phyloP scores from a whole-genome alignment of 2,329 filamentous ascomycete genomes.

The Drechslerella coelobrocha region DNA sequence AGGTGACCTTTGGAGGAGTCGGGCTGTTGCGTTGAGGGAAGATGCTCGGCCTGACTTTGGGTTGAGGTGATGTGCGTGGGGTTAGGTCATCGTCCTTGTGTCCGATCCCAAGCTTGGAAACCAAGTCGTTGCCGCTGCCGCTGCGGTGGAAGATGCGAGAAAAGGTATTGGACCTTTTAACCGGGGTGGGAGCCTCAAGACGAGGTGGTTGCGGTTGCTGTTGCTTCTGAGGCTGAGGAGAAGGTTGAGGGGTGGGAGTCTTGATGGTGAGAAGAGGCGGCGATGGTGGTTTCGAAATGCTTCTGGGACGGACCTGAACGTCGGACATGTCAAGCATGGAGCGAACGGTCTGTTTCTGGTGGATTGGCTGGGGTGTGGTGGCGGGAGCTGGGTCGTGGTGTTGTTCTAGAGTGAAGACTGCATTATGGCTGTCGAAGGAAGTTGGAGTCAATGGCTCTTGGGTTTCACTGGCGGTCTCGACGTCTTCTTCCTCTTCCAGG shows the following conservation, averaged over 20 bases:
- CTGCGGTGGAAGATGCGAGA: conserved; percentile 49
- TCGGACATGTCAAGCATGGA: conserved; percentile 53
- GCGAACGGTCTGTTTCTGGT: conserved; percentile 33
- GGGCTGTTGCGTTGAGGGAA: conserved; percentile 59
- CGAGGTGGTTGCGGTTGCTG: conserved; percentile 1
- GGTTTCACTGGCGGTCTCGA: conserved; percentile 68
- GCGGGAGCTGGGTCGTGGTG: conserved; percentile 25
- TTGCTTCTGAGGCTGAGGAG: conserved; percentile 19
- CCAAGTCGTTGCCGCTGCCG: conserved; percentile 38
- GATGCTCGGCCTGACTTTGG: conserved; percentile 53
- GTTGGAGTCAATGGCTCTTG: conserved; percentile 70
- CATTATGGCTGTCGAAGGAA: conserved; percentile 64
- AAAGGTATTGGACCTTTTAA: conserved; percentile 60
- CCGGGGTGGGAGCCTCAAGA: conserved; percentile 36
- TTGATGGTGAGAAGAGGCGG: conserved; percentile 28
- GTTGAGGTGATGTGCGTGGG: conserved; percentile 53
- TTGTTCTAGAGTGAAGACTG: conserved; percentile 60
- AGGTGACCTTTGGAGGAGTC: conserved; percentile 53
- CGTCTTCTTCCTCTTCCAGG: conserved; percentile 63
- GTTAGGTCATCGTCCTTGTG: conserved; percentile 59
- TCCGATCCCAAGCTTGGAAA: conserved; percentile 52
- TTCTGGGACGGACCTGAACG: conserved; percentile 38
- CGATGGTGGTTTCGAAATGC: conserved; percentile 34
- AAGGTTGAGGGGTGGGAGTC: conserved; percentile 33
- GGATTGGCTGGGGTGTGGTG: conserved; percentile 14